phyloP scores from a whole-genome alignment of 2,329 filamentous ascomycete genomes.

The Zymoseptoria tritici region DNA sequence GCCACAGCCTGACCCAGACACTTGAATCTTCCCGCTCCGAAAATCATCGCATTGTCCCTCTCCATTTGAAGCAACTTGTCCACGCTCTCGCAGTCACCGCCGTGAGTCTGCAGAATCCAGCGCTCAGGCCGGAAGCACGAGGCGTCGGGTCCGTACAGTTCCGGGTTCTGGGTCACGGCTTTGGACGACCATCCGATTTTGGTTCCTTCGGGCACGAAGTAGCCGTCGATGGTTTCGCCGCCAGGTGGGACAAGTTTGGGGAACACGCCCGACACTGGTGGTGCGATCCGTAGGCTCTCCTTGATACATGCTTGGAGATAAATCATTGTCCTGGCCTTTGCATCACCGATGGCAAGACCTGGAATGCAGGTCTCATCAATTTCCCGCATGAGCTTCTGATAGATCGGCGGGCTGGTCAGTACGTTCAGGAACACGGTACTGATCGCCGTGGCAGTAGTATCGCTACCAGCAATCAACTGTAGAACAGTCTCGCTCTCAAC shows the following conservation, averaged over 20 bases:
- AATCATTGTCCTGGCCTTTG: constrained; percentile 22
- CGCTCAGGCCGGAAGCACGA: neutral
- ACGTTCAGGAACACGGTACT: constrained; percentile 10
- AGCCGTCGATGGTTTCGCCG: constrained; percentile 28
- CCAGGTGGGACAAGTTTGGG: constrained; percentile 29
- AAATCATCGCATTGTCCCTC: constrained; percentile 19
- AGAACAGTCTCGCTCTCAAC: constrained; percentile 5
- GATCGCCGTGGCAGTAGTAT: constrained; percentile 45
- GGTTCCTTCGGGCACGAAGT: constrained; percentile 20
- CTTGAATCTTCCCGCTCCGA: constrained; percentile 24
- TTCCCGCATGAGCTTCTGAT: constrained; percentile 40
- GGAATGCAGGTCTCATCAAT: constrained; percentile 28
- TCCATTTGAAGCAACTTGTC: constrained; percentile 2
- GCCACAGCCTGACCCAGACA: constrained; percentile 12
- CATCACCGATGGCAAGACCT: constrained; percentile 1
- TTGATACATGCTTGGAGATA: constrained; percentile 36
- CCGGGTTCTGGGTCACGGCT: constrained; percentile 16
- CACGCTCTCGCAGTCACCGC: constrained; percentile 2
- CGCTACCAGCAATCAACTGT: constrained; percentile 36
- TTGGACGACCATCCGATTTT: constrained; percentile 20
- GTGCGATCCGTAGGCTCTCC: constrained; percentile 34
- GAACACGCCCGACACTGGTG: constrained; percentile 30
- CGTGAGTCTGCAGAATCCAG: neutral
- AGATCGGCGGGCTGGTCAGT: constrained; percentile 24
- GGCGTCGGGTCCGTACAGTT: constrained; percentile 17